Evolutionary conservation across 1,284 basidiomycete genomes (phyloP).

Genomic region (Fomes fomentarius): DNA sequence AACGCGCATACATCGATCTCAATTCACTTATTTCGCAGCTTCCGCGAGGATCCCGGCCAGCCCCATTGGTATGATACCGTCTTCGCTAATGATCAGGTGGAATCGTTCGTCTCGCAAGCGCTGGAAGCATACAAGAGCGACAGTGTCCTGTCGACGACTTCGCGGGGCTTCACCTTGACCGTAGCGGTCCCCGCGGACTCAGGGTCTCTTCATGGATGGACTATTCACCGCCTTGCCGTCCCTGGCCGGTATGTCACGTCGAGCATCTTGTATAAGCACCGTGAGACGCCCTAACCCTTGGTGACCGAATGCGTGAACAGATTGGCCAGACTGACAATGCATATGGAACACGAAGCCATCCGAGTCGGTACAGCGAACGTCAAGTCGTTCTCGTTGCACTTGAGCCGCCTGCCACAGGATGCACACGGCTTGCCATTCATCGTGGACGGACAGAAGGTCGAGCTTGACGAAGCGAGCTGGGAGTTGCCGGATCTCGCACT

Average conservation of each 20-base stretch:
- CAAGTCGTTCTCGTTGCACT: conserved; percentile 39
- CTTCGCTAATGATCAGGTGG: conserved; percentile 57
- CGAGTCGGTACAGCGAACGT: conserved; percentile 46
- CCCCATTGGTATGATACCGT: conserved; percentile 74
- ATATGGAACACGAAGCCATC: conserved; percentile 22
- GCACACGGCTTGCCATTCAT: conserved; percentile 4
- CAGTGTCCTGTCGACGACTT: background rate
- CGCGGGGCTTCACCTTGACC: conserved; percentile 62
- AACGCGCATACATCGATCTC: background rate
- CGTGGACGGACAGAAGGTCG: conserved; percentile 14
- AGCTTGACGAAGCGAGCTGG: conserved; percentile 14
- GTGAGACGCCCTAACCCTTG: no score
- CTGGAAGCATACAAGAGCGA: background rate
- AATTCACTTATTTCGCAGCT: conserved; percentile 39
- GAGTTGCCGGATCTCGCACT: conserved; percentile 6
- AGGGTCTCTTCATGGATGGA: conserved; percentile 69
- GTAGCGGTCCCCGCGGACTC: conserved; percentile 65
- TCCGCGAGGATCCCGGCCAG: conserved; percentile 62
- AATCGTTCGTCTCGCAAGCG: conserved; percentile 48
- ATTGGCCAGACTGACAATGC: conserved; percentile 36
- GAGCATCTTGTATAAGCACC: no score
- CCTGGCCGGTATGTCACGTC: conserved; percentile 64
- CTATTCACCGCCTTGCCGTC: conserved; percentile 51
- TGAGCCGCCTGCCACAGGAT: conserved; percentile 1
- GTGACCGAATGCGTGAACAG: no score